phyloP scores from a whole-genome alignment of 176 grass and related monocot genomes.

The Cenchrus fungigraminus region DNA sequence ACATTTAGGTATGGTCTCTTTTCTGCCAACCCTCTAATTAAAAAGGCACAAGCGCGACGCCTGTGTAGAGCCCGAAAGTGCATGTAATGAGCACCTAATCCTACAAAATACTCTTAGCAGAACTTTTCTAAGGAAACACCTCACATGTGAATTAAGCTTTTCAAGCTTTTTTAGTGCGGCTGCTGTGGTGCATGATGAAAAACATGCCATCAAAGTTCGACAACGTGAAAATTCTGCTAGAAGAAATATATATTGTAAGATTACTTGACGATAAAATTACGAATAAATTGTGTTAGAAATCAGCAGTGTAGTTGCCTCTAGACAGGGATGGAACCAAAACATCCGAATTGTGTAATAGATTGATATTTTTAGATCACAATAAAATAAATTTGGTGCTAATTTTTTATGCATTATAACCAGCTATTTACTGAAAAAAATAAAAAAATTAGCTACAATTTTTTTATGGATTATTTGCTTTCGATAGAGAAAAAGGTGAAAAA shows the following conservation, averaged over 20 bases:
- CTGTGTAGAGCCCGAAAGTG: neutral
- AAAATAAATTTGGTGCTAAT: no score
- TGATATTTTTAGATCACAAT: no score
- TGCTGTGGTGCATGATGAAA: neutral
- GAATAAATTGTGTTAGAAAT: neutral
- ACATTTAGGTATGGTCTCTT: neutral
- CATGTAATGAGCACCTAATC: conserved; percentile 6
- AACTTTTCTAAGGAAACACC: neutral
- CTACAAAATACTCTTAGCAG: neutral
- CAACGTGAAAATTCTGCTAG: neutral
- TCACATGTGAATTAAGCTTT: neutral
- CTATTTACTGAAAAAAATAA: no score
- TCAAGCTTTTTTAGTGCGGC: neutral
- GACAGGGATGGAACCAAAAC: no score
- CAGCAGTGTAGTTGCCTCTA: no score
- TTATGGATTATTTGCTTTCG: no score
- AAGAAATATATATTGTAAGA: neutral
- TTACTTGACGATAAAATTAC: neutral
- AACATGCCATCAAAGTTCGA: neutral
- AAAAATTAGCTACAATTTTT: no score
- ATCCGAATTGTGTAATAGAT: no score
- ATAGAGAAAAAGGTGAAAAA: no score
- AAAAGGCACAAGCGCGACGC: neutral
- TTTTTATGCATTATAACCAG: no score
- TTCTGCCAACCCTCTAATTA: neutral